Evolutionary conservation across 257 asterid genomes (phyloP).

Genomic region (Plantago major): DNA sequence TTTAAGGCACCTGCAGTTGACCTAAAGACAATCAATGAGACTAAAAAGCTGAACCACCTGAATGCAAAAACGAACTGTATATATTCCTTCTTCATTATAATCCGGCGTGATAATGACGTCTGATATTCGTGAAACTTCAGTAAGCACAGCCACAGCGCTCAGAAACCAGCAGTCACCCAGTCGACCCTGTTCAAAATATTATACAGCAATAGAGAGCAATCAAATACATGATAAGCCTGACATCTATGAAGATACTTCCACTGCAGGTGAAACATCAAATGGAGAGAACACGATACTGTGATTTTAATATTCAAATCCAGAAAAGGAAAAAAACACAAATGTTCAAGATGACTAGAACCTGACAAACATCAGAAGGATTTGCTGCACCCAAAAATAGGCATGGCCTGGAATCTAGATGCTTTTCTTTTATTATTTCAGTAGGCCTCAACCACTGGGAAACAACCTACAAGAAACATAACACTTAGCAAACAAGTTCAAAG

Average conservation of each 20-base stretch:
- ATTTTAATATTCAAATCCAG: background rate
- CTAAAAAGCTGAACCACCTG: conserved; percentile 43
- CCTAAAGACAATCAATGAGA: background rate
- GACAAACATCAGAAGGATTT: conserved; percentile 98
- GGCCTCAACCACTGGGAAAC: conserved; percentile 97
- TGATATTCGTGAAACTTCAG: conserved; percentile 90
- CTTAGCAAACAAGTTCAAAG: conserved; percentile 11
- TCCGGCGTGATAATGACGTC: conserved; percentile 95
- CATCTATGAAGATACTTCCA: background rate
- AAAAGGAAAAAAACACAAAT: background rate
- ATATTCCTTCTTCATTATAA: conserved; percentile 88
- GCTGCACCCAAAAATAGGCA: conserved; percentile 84
- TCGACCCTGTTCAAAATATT: conserved; percentile 65
- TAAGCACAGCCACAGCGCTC: conserved; percentile 97
- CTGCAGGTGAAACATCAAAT: background rate
- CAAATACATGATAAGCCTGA: conserved; percentile 6
- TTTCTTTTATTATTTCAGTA: conserved; percentile 69
- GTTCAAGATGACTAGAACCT: conserved; percentile 46
- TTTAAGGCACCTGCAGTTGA: background rate
- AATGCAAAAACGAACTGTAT: conserved; percentile 96
- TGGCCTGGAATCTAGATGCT: conserved; percentile 64
- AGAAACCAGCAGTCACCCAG: conserved; percentile 99
- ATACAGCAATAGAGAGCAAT: conserved; percentile 17
- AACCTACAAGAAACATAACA: conserved; percentile 37
- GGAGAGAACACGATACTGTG: background rate